Evolutionary conservation across 768 basidiomycete species (phyloP), one percentile per base, ranked within the genome.

Genomic region (Boletales sp.): DNA sequence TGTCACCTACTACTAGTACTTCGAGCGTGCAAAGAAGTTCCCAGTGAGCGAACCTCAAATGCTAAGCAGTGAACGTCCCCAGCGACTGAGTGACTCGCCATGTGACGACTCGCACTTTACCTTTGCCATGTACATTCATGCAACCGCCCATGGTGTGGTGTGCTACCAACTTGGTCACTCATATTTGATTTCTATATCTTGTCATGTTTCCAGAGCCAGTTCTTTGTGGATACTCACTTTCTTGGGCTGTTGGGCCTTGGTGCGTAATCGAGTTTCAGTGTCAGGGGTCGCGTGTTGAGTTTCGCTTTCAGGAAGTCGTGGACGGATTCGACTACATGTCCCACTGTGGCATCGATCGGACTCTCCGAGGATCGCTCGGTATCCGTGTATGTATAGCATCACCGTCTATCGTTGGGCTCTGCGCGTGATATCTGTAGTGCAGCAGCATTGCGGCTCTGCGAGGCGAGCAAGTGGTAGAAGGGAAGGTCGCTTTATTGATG

Each of bases 361-460:
- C 74, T 91, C 13, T 87, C 89, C 12, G 69, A 74, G 13, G 79
- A 79, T 47, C 74, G 88, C 36, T 72, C 78, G 33, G 84, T 89
- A 12, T 81, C 81, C 19, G 87, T 84, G 2, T 91, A 87, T 86
- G 84, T 59, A 86, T 90, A 64, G 89, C 82, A 19, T 87, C 90
- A 37, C 89, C 89, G 79, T 90, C 72, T 93, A 2, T 90, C 87
- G 1, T 71, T 92, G 3, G 89, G 89, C 8, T 81, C 86, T 34
- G 79, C 91, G 18, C 79, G 84, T 13, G 88, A 93, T 62, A 74
- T 92, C 17, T 80, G 78, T 39, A 82, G 86, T 41, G n/a, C n/a
- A n/a, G 87, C 84, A 1, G 82, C 86, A 2, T 72, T 82, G 56
- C 90, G 87, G 87, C 70, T 93, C n/a, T 89, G 86, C 58, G 82